Evolutionary conservation across 2,329 filamentous ascomycete species (phyloP).

Genomic region (Arthrobotrys entomopaga): DNA sequence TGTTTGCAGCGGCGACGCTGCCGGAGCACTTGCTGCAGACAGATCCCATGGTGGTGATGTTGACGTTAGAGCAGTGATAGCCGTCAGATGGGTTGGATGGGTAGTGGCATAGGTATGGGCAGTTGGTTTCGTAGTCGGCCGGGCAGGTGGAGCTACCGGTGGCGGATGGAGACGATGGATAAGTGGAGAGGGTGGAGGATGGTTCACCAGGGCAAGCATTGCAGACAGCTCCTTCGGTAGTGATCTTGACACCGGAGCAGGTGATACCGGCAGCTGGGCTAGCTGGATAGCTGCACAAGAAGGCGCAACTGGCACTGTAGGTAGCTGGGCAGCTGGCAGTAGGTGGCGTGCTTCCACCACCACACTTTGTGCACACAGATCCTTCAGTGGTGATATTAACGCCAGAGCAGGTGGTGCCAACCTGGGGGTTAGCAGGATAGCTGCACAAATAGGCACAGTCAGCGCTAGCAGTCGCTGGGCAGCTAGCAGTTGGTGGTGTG

Average conservation of each 20-base stretch:
- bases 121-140: background rate
- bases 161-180: background rate
- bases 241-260: background rate
- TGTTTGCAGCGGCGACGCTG: background rate
- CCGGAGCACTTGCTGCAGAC: background rate
- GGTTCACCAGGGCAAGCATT: background rate
- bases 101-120: background rate
- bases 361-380: background rate
- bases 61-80: background rate
- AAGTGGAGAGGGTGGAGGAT: background rate
- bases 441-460: too few relatives aligned
- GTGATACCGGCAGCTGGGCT: too few relatives aligned
- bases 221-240: background rate
- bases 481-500: too few relatives aligned
- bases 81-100: background rate
- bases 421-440: too few relatives aligned
- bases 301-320: too few relatives aligned
- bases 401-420: background rate
- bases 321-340: too few relatives aligned
- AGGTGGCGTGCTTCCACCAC: too few relatives aligned
- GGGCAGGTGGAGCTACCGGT: background rate
- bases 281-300: too few relatives aligned
- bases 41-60: constrained; percentile 1
- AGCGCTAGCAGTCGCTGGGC: too few relatives aligned
- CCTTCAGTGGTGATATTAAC: background rate